Evolutionary conservation across 768 basidiomycete genomes (phyloP).

Genomic region (Auricularia cornea): DNA sequence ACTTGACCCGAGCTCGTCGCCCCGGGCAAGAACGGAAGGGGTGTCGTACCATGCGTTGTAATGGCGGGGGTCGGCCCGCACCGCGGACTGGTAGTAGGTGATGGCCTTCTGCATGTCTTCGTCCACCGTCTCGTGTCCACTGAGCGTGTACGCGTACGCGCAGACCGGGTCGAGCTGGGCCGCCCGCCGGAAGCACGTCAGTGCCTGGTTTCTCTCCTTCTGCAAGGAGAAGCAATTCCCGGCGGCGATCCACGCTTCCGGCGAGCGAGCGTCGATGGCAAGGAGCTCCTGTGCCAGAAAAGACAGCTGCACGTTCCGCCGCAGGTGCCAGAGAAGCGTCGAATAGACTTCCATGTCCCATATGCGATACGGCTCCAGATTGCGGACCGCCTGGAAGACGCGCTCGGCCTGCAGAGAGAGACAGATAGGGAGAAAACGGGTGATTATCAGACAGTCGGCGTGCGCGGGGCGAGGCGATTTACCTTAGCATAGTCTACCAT

Average conservation of each 20-base stretch:
- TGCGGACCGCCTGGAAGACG: slow-evolving; percentile 73
- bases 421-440: slow-evolving; percentile 13
- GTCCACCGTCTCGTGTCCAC: slow-evolving; percentile 94
- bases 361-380: slow-evolving; percentile 82
- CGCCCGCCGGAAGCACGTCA: slow-evolving; percentile 91
- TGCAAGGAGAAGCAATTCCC: slow-evolving; percentile 94
- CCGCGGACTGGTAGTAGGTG: slow-evolving; percentile 83
- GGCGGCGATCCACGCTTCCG: slow-evolving; percentile 92
- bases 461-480: slow-evolving; percentile 25
- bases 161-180: slow-evolving; percentile 80
- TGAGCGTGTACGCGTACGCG: slow-evolving; percentile 93
- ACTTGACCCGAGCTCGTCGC: slow-evolving; percentile 18
- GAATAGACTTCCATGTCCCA: slow-evolving; percentile 96
- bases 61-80: slow-evolving; percentile 85
- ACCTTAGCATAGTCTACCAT: slow-evolving; percentile 82
- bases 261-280: slow-evolving; percentile 68
- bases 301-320: slow-evolving; percentile 74
- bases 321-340: slow-evolving; percentile 91
- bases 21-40: slow-evolving; percentile 2
- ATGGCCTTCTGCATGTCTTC: slow-evolving; percentile 92
- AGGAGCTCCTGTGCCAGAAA: slow-evolving; percentile 90
- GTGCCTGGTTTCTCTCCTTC: slow-evolving; percentile 86
- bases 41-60: slow-evolving; percentile 91
- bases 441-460: slow-evolving; percentile 8
- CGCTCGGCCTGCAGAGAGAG: slow-evolving; percentile 64